Percentiles rank a stretch among this genome's conserved stretches.
Conservation (phyloP, 148 eudicot species). For the Chenopodium suecicum region DNA sequence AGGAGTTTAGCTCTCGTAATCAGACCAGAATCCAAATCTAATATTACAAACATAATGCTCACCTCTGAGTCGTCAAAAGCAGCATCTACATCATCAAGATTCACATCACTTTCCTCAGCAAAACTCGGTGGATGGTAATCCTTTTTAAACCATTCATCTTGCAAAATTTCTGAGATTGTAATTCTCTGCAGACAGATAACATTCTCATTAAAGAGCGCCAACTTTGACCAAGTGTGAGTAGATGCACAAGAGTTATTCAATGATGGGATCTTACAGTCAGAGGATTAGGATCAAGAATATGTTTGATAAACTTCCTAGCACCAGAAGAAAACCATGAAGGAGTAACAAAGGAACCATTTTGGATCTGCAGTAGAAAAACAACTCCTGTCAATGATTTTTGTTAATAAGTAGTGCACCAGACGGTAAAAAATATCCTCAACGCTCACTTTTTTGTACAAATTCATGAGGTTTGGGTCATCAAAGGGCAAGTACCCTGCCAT, state of each 20-base stretch:
- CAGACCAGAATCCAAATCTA: not conserved
- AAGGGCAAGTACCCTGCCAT: constrained; percentile 95
- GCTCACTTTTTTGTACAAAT: constrained; percentile 68
- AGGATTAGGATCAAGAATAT: constrained; percentile 84
- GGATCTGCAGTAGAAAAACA: constrained; percentile 51
- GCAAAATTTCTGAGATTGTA: constrained; percentile 59
- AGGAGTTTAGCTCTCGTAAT: not conserved
- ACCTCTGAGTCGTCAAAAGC: constrained; percentile 73
- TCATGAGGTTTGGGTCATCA: constrained; percentile 64
- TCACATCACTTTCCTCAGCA: constrained; percentile 63
- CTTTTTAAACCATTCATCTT: constrained; percentile 84
- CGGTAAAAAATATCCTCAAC: not conserved
- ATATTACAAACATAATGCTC: constrained; percentile 15
- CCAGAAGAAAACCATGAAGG: constrained; percentile 79
- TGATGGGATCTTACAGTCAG: constrained; percentile 51
- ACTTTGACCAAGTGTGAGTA: not conserved
- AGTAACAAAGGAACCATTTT: constrained; percentile 48
- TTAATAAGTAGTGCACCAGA: not conserved
- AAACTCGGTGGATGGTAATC: constrained; percentile 68
- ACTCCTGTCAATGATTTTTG: not conserved
- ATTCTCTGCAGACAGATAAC: constrained; percentile 53
- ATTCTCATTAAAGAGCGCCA: constrained; percentile 6
- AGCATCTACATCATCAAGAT: constrained; percentile 84
- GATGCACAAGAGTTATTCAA: not conserved
- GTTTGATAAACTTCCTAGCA: constrained; percentile 59